Evolutionary conservation across 257 asterid species (phyloP), one percentile per base, ranked within the genome.

Genomic region (Solanum sejunctum): DNA sequence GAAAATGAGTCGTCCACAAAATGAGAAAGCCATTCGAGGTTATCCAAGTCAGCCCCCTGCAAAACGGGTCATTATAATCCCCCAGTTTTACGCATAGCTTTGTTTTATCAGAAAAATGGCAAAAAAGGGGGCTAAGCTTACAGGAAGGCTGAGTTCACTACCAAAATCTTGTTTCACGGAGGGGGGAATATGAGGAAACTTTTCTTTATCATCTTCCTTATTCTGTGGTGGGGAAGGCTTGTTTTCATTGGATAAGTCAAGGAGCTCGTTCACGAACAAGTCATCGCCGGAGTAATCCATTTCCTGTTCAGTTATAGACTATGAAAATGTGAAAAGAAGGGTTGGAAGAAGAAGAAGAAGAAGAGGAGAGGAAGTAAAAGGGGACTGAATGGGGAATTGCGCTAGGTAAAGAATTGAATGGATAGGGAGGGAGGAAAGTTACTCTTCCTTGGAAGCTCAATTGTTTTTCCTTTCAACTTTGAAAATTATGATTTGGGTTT

Each of bases 21-120:
- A 71, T 89, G 89, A 13, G 91, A 88, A 39, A 89, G 72, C 92
- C 92, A 89, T 82, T 88, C 91, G 10, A 89, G 87, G 82, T 81
- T 88, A 84, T 88, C 92, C 89, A 88, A 43, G 10, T 85, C 89
- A 83, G 81, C 88, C 47, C 72, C 89, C 92, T 89, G 79, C 16
- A 70, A 16, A 70, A 70, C 39, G 9, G 77, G 21, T 67, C 20
- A 57, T 57, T 57, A 57, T 18, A 18, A 18, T 57, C 23, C 20
- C 60, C 60, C 60, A 16, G 16, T 36, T 55, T 67, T 41, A 67
- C 36, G 18, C 47, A 66, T 63, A 15, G 32, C 18, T 15, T 64
- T 8, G 4, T 5, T 41, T 70, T 13, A 8, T 60, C 64, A 10
- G 5, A 63, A 66, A 66, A 1, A 1, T 1, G 2, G 9, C 0